These are phyloP conservation scores for Plasmodium falciparum DNA, from an alignment of 169 alveolate species.

Conservation along the genomic window DNA sequence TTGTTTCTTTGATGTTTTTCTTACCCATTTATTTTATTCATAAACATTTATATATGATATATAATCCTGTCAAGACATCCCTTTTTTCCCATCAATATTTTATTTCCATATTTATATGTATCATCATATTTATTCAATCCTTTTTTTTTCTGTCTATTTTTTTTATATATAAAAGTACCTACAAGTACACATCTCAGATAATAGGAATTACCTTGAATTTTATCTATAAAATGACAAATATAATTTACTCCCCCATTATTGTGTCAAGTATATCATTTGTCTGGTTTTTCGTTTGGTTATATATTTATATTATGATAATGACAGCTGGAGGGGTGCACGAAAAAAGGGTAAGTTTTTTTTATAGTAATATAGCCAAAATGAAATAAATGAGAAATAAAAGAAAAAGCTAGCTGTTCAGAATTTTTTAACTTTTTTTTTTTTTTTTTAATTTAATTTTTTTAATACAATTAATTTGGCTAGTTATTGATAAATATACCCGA, in stretches of 20 bases:
- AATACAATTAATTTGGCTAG: no score
- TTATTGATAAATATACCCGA: not conserved
- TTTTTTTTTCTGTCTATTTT: slow-evolving; percentile 27
- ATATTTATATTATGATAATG: slow-evolving; percentile 29
- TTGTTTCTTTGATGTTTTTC: slow-evolving; percentile 13
- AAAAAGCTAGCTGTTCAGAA: not conserved
- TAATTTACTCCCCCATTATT: slow-evolving; percentile 34
- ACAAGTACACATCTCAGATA: slow-evolving; percentile 38
- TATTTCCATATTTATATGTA: slow-evolving; percentile 28
- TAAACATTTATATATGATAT: slow-evolving; percentile 56
- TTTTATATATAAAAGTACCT: slow-evolving; percentile 52
- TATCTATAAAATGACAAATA: slow-evolving; percentile 12
- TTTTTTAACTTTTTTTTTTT: not conserved
- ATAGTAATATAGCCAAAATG: not conserved
- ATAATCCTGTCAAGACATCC: slow-evolving; percentile 59
- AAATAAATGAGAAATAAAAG: not conserved
- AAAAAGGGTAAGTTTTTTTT: slow-evolving; percentile 24
- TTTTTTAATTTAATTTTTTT: not conserved
- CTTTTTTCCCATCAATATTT: slow-evolving; percentile 65
- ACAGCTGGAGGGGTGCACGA: slow-evolving; percentile 42
- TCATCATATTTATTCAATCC: slow-evolving; percentile 23
- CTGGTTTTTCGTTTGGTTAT: slow-evolving; percentile 32
- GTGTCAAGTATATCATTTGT: slow-evolving; percentile 13
- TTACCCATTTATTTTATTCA: slow-evolving; percentile 49
- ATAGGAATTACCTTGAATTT: slow-evolving; percentile 36